Percentiles rank a stretch among this genome's conserved stretches.
Evolutionary conservation across 495 filamentous ascomycete species (phyloP).

Genomic region (Podospora comata): DNA sequence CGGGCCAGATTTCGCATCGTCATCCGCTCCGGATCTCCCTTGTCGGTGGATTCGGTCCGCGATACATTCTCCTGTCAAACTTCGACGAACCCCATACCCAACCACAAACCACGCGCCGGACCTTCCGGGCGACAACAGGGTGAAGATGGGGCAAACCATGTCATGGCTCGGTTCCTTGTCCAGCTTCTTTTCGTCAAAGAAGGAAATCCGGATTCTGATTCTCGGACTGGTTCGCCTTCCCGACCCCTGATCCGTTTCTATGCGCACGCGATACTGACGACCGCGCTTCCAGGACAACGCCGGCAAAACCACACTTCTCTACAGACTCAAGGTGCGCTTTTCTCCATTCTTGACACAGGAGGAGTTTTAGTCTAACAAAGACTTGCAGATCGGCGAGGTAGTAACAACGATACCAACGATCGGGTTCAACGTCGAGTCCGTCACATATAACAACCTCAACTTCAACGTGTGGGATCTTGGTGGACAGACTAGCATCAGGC

Average conservation of each 20-base stretch:
- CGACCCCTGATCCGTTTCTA: neutral
- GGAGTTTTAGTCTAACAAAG: conserved; percentile 9
- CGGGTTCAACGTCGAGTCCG: conserved; percentile 98
- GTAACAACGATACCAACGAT: conserved; percentile 99
- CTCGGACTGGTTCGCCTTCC: conserved; percentile 73
- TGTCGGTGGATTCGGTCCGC: conserved; percentile 8
- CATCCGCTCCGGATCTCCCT: neutral
- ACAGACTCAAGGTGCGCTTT: conserved; percentile 79
- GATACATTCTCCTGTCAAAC: neutral
- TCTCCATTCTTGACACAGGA: neutral
- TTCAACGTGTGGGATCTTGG: conserved; percentile 99
- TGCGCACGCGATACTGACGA: conserved; percentile 23
- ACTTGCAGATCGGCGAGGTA: conserved; percentile 84
- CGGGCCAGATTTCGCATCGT: neutral
- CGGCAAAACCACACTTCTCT: conserved; percentile 94
- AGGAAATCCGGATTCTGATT: conserved; percentile 95
- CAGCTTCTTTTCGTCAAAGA: conserved; percentile 78
- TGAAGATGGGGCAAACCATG: conserved; percentile 75
- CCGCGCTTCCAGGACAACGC: conserved; percentile 76
- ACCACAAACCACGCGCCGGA: conserved; percentile 8
- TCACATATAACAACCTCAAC: conserved; percentile 95
- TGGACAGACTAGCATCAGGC: conserved; percentile 93
- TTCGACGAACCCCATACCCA: conserved; percentile 6
- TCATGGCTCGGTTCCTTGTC: conserved; percentile 73
- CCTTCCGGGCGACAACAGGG: conserved; percentile 13